Base-by-base conservation (phyloP, 371 early-diverging fungal genomes). In the Choanephora cucurbitarum region DNA sequence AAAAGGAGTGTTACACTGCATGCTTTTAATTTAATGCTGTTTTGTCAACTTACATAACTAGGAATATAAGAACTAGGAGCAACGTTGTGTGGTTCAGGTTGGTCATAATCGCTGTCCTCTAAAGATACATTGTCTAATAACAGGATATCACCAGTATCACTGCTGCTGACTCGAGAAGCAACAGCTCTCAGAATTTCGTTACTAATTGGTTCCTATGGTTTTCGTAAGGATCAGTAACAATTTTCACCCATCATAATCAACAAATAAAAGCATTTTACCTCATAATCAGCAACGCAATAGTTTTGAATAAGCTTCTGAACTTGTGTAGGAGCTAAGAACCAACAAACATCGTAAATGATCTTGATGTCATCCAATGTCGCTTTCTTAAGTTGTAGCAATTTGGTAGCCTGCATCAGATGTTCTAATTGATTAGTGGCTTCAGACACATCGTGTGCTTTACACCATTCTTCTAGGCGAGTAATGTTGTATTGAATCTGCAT, bases 401-500 rank as follows among this genome's bases (percentile, higher is more conserved):
- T 97, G 40, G 94, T 95, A 7, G 95, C 94, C 71, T 98, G 95
- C 79, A 93, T 85, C 59, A 98, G 75, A 50, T 91, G 92, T 67
- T 96, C 96, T 4, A 95, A 73, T 61, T 97, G 95, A 34, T 90
- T 78, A 0, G 93, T 90, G 22, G 91, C 87, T 64, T 96, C 95
- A n/a, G 86, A 70, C 21, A 95, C 86, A 34, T 87, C 89, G 65
- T 96, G 94, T n/a, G 86, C 68, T 80, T 91, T 92, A 82, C 95
- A 95, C 98, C 98, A 98, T 69, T 98, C 98, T 69, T 95, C 94
- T 48, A 98, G 75, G 15, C 96, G 86, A 4, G 94, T 91, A 41
- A 96, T 88, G 64, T 98, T 98, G 82, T 95, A 97, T 75, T 97
- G 97, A 62, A 98, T 95, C 80, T 98, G 97, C 90, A 97, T 96